phyloP scores from a whole-genome alignment of 805 yeast genomes.

The Zygotorulaspora chibaensis region DNA sequence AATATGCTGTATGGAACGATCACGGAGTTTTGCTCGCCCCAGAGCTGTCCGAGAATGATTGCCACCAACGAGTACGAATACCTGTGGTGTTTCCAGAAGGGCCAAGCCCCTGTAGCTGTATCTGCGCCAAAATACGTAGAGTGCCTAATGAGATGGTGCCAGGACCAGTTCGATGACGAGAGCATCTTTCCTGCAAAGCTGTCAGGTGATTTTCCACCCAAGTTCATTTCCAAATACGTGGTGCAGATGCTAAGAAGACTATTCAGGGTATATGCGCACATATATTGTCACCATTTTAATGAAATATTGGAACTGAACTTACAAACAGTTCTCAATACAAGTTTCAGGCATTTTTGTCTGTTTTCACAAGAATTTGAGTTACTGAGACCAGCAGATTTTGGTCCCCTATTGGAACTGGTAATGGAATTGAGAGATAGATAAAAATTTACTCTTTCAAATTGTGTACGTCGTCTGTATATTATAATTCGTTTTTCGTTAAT shows the following conservation, averaged over 20 bases:
- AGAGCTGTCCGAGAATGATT: conserved; percentile 93
- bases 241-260: conserved; percentile 86
- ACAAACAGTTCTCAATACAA: conserved; percentile 89
- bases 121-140: conserved; percentile 96
- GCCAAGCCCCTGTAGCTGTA: conserved; percentile 72
- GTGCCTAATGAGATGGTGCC: conserved; percentile 91
- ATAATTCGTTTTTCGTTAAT: neutral
- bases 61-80: conserved; percentile 97
- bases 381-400: conserved; percentile 76
- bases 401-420: conserved; percentile 85
- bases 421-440: conserved; percentile 38
- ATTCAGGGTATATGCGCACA: conserved; percentile 93
- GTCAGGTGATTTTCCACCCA: conserved; percentile 89
- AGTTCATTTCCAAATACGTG: conserved; percentile 64
- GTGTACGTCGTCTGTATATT: conserved; percentile 1
- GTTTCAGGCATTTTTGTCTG: conserved; percentile 87
- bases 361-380: conserved; percentile 81
- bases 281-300: conserved; percentile 96
- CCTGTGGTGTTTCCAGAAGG: conserved; percentile 84
- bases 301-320: conserved; percentile 89
- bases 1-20: conserved; percentile 95
- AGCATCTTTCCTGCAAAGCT: conserved; percentile 82
- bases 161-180: conserved; percentile 86
- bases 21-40: conserved; percentile 93
- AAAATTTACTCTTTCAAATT: neutral